Evolutionary conservation across 208 protist species (phyloP), one percentile per base, ranked within the genome.

Genomic region (Acanthamoeba pearcei): DNA sequence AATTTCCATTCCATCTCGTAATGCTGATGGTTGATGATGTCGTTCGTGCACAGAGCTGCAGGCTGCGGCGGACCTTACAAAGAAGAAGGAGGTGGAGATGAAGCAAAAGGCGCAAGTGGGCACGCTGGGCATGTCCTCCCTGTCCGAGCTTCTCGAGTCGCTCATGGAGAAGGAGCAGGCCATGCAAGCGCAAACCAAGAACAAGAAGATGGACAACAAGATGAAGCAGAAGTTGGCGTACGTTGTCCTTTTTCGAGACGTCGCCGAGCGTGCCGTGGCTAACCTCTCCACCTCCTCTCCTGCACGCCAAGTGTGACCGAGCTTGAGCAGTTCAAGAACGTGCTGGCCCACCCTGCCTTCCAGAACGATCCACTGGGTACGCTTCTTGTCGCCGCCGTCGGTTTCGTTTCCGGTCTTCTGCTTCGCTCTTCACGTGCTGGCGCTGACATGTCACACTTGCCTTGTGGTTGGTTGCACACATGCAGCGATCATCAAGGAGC

Each of bases 311-410:
- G 80, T 22, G 53, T 42, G 80, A 66, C 80, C 15, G 80, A 88
- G 29, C 51, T 88, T 12, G 80, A 88, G 53, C 80, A 88, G 80
- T 88, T 88, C 51, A 88, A 88, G 80, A 88, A 88, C 42, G 80
- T 88, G 49, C 35, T 88, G 53, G 80, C 80, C 35, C 80, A 88
- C 60, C 80, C 80, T 38, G 80, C 80, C 46, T 88, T 62, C 29
- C 80, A 88, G 46, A 35, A 32, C 27, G 80, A 88, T 88, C 80
- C 80, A 42, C 22, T 88, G 42, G 46, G 51, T 88, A 22, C 53
- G 53, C 46, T 49, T 49, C 46, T 49, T 49, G 46, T 49, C 46
- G 10, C 46, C 46, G 46, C 46, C 5, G 46, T 49, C 46, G 46
- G 9, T 49, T 49, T 49, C 46, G 46, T 49, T 49, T 8, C 46